These are phyloP conservation scores for Cymbopogon citratus DNA, from an alignment of 176 grass and related monocot species.

Conservation along the genomic window DNA sequence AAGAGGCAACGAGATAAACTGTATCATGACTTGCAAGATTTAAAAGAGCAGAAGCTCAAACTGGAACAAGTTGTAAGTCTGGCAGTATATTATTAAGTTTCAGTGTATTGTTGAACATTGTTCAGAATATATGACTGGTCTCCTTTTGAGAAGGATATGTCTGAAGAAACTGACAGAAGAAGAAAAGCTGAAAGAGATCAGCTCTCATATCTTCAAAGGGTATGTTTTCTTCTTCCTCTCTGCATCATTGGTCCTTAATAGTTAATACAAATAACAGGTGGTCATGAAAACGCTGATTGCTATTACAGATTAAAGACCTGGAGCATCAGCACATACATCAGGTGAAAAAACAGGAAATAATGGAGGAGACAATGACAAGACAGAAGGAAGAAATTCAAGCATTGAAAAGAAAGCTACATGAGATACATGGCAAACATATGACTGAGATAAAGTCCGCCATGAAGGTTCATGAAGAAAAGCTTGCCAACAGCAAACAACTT, in stretches of 20 bases:
- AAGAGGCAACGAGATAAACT: slow-evolving; percentile 35
- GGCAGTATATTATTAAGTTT: slow-evolving; percentile 1
- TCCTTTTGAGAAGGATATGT: slow-evolving; percentile 30
- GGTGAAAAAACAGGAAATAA: slow-evolving; percentile 35
- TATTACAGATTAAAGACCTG: slow-evolving; percentile 34
- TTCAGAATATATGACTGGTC: slow-evolving; percentile 28
- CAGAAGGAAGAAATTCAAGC: slow-evolving; percentile 38
- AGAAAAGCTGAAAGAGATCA: slow-evolving; percentile 48
- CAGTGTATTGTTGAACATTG: slow-evolving; percentile 18
- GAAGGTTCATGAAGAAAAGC: slow-evolving; percentile 41
- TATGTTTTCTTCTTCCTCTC: slow-evolving; percentile 23
- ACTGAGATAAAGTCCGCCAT: slow-evolving; percentile 26
- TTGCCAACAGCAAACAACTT: slow-evolving; percentile 24
- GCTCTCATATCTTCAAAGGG: slow-evolving; percentile 48
- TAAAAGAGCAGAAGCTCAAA: slow-evolving; percentile 29
- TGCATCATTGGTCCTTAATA: not conserved
- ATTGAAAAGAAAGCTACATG: slow-evolving; percentile 29
- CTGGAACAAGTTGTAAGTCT: slow-evolving; percentile 32
- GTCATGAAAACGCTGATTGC: not conserved
- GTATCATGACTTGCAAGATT: slow-evolving; percentile 31
- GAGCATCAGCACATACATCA: slow-evolving; percentile 37
- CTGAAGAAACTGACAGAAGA: slow-evolving; percentile 55
- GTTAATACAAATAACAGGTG: not conserved
- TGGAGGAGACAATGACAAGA: slow-evolving; percentile 32
- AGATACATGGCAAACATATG: slow-evolving; percentile 16